phyloP scores from a whole-genome alignment of 106 monocot genomes.

The Ottelia alismoides region DNA sequence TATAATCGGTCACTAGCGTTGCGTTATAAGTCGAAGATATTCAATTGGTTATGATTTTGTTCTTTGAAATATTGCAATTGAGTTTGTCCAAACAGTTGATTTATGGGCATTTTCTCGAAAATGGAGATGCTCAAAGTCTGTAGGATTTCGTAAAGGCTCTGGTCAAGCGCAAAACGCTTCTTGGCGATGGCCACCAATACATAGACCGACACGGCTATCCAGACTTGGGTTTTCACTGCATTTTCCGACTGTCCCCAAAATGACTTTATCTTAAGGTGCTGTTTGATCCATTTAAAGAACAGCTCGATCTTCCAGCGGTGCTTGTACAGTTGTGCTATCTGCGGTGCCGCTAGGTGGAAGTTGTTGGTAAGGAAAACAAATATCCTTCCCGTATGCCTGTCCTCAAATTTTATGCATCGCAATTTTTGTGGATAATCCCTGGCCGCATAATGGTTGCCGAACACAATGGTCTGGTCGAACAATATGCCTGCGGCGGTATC shows the following conservation, averaged over 20 bases:
- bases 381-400: background rate
- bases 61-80: too few species aligned
- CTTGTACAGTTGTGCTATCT: background rate
- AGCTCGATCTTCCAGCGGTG: background rate
- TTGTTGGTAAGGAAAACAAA: background rate
- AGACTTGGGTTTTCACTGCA: background rate
- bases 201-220: background rate
- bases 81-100: too few species aligned
- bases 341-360: background rate
- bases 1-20: too few species aligned
- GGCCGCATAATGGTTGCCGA: too few species aligned
- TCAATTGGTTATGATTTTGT: too few species aligned
- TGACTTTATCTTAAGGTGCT: background rate
- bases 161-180: background rate
- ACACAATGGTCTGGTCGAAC: too few species aligned
- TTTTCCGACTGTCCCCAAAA: background rate
- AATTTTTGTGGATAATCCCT: too few species aligned
- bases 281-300: background rate
- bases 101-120: background rate
- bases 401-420: too few species aligned
- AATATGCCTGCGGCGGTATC: too few species aligned
- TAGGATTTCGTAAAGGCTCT: background rate
- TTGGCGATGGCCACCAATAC: background rate
- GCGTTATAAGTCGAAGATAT: too few species aligned
- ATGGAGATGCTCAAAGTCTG: background rate